phyloP scores from a whole-genome alignment of 306 rosid species.

The Quercus ilex region DNA sequence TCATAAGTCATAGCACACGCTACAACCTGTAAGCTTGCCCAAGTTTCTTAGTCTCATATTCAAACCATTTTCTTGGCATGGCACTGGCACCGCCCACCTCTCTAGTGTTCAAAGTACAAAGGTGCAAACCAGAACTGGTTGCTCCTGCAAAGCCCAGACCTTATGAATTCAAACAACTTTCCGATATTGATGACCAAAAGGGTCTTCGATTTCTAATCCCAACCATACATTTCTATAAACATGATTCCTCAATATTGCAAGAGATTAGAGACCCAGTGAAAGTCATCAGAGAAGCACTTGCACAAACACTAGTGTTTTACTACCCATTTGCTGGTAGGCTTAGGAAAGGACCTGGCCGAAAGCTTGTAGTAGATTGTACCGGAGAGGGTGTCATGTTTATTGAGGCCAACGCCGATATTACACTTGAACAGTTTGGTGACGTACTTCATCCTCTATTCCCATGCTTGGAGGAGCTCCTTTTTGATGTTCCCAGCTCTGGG shows the following conservation, averaged over 20 bases:
- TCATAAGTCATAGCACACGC: too few species aligned
- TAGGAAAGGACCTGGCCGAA: conserved; percentile 24
- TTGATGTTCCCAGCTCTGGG: neutral
- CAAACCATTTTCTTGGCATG: neutral
- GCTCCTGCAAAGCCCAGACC: conserved; percentile 31
- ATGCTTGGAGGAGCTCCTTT: neutral
- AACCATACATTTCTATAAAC: too few species aligned
- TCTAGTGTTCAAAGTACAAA: conserved; percentile 20
- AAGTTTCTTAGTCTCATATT: neutral
- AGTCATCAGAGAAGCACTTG: conserved; percentile 25
- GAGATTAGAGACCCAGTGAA: conserved; percentile 1
- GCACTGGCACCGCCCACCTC: neutral
- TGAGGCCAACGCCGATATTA: neutral
- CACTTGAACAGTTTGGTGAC: neutral
- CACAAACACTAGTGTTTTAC: conserved; percentile 29
- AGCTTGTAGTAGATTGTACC: neutral
- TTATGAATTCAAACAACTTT: conserved; percentile 25
- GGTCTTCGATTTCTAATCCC: too few species aligned
- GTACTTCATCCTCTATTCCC: neutral
- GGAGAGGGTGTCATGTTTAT: neutral
- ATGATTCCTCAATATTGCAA: too few species aligned
- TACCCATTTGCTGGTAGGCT: conserved; percentile 44
- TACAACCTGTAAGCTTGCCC: neutral
- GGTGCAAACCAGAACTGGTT: conserved; percentile 23
- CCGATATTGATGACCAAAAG: conserved; percentile 30